Evolutionary conservation across 2,329 filamentous ascomycete genomes (phyloP).

Genomic region (Pseudogymnoascus sp.): DNA sequence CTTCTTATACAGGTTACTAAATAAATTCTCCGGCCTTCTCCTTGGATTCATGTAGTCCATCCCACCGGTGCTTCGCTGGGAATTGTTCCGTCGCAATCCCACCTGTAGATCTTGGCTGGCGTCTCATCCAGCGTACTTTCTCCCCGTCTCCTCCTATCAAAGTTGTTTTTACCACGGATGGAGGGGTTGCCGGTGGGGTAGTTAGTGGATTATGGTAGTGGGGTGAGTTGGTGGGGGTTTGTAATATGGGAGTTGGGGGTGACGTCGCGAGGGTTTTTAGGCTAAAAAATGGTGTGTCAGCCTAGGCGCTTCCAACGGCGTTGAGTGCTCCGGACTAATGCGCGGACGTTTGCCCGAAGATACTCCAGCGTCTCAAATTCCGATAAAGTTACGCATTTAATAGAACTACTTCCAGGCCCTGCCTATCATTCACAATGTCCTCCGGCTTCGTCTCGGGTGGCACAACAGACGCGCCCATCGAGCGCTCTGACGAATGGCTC

Average conservation of each 20-base stretch:
- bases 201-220: not conserved
- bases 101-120: not conserved
- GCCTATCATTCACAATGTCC: slow-evolving; percentile 30
- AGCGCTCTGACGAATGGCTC: slow-evolving; percentile 31
- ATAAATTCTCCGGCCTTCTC: not conserved
- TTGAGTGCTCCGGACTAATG: not conserved
- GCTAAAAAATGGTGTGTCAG: not conserved
- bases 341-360: not conserved
- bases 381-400: not conserved
- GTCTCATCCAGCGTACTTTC: not conserved
- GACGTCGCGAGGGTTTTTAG: not conserved
- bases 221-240: not conserved
- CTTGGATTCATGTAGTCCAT: not conserved
- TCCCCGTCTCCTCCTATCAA: not conserved
- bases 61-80: not conserved
- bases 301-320: not conserved
- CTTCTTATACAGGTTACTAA: not conserved
- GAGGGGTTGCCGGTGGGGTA: not conserved
- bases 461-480: slow-evolving; percentile 36
- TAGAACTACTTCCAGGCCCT: not conserved
- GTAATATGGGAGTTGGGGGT: slow-evolving; percentile 1
- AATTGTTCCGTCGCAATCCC: not conserved
- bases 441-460: slow-evolving; percentile 46
- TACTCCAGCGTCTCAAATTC: not conserved
- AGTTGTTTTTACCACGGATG: not conserved